Evolutionary conservation across 352 stramenopile genomes (phyloP).

Genomic region (Phytophthora multivora): DNA sequence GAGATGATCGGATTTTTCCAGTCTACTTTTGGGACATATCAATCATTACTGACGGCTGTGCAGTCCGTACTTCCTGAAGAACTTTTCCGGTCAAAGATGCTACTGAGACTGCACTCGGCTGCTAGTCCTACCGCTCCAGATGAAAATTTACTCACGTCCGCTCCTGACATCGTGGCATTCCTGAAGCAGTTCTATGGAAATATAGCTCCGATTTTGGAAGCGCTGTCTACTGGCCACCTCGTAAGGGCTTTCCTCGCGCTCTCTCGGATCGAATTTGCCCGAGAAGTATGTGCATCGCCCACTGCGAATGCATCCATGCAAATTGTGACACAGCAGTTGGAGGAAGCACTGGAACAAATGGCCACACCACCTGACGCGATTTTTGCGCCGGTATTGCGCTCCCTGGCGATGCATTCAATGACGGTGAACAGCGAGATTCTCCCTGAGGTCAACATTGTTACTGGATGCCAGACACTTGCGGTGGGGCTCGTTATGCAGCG

Average conservation of each 20-base stretch:
- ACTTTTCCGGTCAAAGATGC: slow-evolving; percentile 26
- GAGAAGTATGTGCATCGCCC: slow-evolving; percentile 39
- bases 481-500: slow-evolving; percentile 57
- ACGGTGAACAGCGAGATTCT: slow-evolving; percentile 15
- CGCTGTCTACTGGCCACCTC: slow-evolving; percentile 19
- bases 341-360: slow-evolving; percentile 40
- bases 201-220: slow-evolving; percentile 27
- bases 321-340: slow-evolving; percentile 45
- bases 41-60: slow-evolving; percentile 29
- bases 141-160: slow-evolving; percentile 1
- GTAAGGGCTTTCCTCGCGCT: slow-evolving; percentile 36
- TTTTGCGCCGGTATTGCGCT: slow-evolving; percentile 38
- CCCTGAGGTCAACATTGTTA: slow-evolving; percentile 39
- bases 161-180: slow-evolving; percentile 27
- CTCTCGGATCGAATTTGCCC: slow-evolving; percentile 54
- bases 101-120: slow-evolving; percentile 4
- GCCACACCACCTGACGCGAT: slow-evolving; percentile 28
- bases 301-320: slow-evolving; percentile 44
- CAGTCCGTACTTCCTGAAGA: slow-evolving; percentile 35
- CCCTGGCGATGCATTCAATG: slow-evolving; percentile 24
- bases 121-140: not conserved
- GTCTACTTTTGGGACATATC: slow-evolving; percentile 20
- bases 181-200: slow-evolving; percentile 35
- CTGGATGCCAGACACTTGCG: slow-evolving; percentile 41
- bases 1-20: slow-evolving; percentile 42